Evolutionary conservation across 176 grass and related monocot genomes (phyloP), one percentile per base, ranked within the genome.

Genomic region (Miscanthus lutarioriparius): DNA sequence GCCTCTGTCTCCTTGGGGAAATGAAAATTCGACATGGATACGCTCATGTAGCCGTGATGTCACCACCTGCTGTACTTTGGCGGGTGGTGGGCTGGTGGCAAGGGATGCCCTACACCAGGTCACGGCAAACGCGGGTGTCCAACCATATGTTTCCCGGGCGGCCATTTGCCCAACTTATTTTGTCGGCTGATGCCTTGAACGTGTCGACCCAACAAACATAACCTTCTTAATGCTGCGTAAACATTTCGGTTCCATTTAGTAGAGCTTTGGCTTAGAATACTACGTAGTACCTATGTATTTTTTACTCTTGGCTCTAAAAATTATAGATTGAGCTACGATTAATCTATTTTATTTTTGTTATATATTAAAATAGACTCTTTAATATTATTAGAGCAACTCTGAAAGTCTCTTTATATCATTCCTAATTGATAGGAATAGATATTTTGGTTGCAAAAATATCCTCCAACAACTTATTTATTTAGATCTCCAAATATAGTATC

Each of bases 11-110:
- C 59, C 43, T 25, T 67, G 22, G 40, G 71, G 77, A 53, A 87
- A 87, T 67, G 66, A 61, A 74, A 87, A 81, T 67, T 75, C 85
- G 59, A 67, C 78, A 37, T 14, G 74, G 45, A 76, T 75, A 81
- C 74, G 78, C 44, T 44, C 17, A 27, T 67, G 69, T 64, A 64
- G 67, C 23, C 26, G 15, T n/a, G 69, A 81, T 56, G 70, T 81
- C 41, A 65, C 30, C 33, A 0, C 58, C 38, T 49, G 76, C 16
- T 74, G 56, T 74, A 49, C 66, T 72, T 72, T 64, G 38, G 19
- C 23, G 38, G 54, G 54, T 59, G 17, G 51, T 1, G 51, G 53
- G 53, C 7, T 19, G 19, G 19, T 79, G 38, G 30, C 53, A 44
- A 64, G 39, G 40, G 28, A 45, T 80, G 71, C 67, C 53, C 58